A percentile compares a stretch with the other conserved stretches of the same genome.
phyloP scores from a whole-genome alignment of 164 flowering plant species.

The Saururus chinensis region DNA sequence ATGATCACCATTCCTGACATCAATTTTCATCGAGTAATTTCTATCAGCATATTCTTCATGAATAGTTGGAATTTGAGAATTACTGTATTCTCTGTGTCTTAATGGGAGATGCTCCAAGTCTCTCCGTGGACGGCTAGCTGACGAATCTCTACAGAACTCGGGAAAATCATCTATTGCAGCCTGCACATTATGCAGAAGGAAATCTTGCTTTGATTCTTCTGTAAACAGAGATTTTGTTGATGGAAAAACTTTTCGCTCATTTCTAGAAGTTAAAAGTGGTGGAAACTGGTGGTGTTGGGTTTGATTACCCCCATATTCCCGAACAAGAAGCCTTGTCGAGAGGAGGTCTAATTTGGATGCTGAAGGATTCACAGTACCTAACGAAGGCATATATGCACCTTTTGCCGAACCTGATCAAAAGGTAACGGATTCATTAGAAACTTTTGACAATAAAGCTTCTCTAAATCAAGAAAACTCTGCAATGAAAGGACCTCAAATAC shows the following conservation, averaged over 20 bases:
- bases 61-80: conserved; percentile 9
- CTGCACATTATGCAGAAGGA: too few species aligned
- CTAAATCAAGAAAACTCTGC: neutral
- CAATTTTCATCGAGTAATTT: neutral
- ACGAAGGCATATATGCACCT: conserved; percentile 8
- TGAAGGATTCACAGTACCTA: conserved; percentile 1
- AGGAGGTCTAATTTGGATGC: conserved; percentile 4
- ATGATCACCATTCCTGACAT: conserved; percentile 1
- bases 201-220: too few species aligned
- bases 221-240: too few species aligned
- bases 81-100: neutral
- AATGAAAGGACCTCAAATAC: conserved; percentile 24
- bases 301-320: conserved; percentile 12
- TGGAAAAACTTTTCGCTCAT: too few species aligned
- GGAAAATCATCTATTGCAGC: too few species aligned
- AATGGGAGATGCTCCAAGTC: conserved; percentile 1
- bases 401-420: conserved; percentile 34
- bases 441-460: too few species aligned
- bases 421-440: conserved; percentile 20
- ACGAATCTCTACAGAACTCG: neutral
- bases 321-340: conserved; percentile 6
- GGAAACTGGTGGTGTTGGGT: neutral
- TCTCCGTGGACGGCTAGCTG: neutral
- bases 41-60: neutral
- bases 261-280: neutral